These are phyloP conservation scores for Daldinia sp. DNA, from an alignment of 2,329 filamentous ascomycete genomes.

Conservation along the genomic window DNA sequence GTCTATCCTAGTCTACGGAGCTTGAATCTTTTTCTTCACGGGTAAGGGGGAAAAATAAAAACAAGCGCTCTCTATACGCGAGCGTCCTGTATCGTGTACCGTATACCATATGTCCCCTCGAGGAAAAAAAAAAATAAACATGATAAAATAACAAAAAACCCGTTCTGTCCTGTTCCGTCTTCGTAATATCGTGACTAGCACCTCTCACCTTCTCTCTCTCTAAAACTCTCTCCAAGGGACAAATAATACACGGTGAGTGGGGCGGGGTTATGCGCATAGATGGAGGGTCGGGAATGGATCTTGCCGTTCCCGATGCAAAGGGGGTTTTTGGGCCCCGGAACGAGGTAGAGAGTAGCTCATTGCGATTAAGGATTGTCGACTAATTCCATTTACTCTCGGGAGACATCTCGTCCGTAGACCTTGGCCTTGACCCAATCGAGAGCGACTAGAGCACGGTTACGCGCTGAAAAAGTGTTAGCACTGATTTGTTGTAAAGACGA, in stretches of 20 bases:
- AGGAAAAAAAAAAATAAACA: neutral
- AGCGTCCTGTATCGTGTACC: slow-evolving; percentile 1
- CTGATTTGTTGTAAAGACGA: neutral
- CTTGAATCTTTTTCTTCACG: slow-evolving; percentile 4
- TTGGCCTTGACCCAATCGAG: slow-evolving; percentile 98
- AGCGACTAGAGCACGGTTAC: slow-evolving; percentile 91
- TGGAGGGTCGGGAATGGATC: neutral
- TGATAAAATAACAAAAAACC: slow-evolving; percentile 7
- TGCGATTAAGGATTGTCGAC: slow-evolving; percentile 12
- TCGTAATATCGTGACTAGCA: slow-evolving; percentile 8
- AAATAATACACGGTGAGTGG: slow-evolving; percentile 19
- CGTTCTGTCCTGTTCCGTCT: slow-evolving; percentile 13
- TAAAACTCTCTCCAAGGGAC: slow-evolving; percentile 6
- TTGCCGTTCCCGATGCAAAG: neutral
- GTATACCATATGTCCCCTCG: slow-evolving; percentile 7
- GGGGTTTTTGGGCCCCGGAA: neutral
- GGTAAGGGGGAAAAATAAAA: too few species aligned
- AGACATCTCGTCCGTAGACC: slow-evolving; percentile 94
- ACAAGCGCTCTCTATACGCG: slow-evolving; percentile 17
- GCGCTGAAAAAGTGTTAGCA: slow-evolving; percentile 63
- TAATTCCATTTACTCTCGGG: slow-evolving; percentile 69
- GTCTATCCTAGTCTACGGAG: slow-evolving; percentile 18
- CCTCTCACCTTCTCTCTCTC: neutral
- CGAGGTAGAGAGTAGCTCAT: neutral
- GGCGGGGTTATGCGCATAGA: neutral